Evolutionary conservation across 495 filamentous ascomycete species (phyloP).

Genomic region (Rusavskia elegans): DNA sequence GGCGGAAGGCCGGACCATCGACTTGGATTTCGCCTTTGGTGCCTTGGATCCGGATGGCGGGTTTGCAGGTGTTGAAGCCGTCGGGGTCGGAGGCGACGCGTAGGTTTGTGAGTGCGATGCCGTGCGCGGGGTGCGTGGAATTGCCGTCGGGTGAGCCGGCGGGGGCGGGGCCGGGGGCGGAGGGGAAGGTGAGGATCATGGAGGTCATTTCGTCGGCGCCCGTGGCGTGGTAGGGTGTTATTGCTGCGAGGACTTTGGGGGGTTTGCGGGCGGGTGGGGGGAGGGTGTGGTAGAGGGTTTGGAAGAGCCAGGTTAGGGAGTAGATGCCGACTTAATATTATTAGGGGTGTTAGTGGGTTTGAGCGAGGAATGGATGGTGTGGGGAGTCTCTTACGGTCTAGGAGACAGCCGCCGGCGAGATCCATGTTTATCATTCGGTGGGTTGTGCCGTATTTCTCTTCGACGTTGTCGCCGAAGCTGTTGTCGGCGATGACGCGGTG

Average conservation of each 20-base stretch:
- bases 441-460: conserved; percentile 31
- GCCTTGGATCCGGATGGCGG: conserved; percentile 70
- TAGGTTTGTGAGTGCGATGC: conserved; percentile 64
- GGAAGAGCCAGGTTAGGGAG: conserved; percentile 84
- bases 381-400: conserved; percentile 40
- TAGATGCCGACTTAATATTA: conserved; percentile 61
- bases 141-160: conserved; percentile 33
- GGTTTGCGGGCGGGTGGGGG: conserved; percentile 34
- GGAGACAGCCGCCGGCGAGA: conserved; percentile 67
- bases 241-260: conserved; percentile 43
- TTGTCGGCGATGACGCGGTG: conserved; percentile 62
- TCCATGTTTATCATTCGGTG: conserved; percentile 81
- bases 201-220: conserved; percentile 73
- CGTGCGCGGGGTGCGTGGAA: conserved; percentile 32
- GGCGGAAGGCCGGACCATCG: conserved; percentile 55
- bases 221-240: conserved; percentile 61
- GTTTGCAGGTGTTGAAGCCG: conserved; percentile 40
- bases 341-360: not conserved
- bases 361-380: not conserved
- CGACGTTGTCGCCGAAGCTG: conserved; percentile 33
- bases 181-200: conserved; percentile 64
- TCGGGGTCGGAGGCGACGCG: conserved; percentile 54
- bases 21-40: conserved; percentile 79
- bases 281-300: conserved; percentile 70
- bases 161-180: conserved; percentile 42